Percentiles rank a stretch among this genome's conserved stretches.
phyloP scores from a whole-genome alignment of 495 filamentous ascomycete species.

The Podospora australis region DNA sequence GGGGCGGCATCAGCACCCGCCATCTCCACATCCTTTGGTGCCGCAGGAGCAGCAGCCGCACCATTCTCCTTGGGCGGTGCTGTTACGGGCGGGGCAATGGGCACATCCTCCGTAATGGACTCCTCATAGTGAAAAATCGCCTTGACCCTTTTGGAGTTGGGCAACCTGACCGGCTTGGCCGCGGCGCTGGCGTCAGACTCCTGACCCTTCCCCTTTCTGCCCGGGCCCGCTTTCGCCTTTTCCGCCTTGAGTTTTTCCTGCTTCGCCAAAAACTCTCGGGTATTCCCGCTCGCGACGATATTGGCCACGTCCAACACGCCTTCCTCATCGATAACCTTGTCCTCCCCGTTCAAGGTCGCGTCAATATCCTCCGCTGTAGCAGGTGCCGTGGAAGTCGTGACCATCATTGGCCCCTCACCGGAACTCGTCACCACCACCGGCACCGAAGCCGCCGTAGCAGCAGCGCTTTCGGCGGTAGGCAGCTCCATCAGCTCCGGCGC shows the following conservation, averaged over 20 bases:
- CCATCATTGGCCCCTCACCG: constrained; percentile 28
- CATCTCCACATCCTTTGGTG: constrained; percentile 20
- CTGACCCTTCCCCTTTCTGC: constrained; percentile 52
- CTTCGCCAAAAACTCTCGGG: constrained; percentile 82
- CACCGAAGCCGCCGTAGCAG: constrained; percentile 30
- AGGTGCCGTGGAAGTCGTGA: constrained; percentile 20
- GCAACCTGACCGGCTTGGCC: constrained; percentile 55
- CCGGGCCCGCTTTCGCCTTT: constrained; percentile 45
- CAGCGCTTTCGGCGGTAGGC: constrained; percentile 55
- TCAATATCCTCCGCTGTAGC: constrained; percentile 33
- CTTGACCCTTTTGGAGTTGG: constrained; percentile 72
- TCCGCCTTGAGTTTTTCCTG: constrained; percentile 89
- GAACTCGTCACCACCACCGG: constrained; percentile 9
- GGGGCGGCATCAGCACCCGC: constrained; percentile 5
- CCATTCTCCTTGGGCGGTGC: constrained; percentile 27
- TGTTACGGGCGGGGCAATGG: constrained; percentile 20
- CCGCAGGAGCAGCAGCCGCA: constrained; percentile 18
- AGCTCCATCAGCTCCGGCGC: constrained; percentile 49
- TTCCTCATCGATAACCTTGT: constrained; percentile 56
- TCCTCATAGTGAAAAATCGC: constrained; percentile 83
- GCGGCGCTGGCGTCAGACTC: constrained; percentile 38
- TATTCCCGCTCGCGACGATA: constrained; percentile 87
- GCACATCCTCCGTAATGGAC: constrained; percentile 55
- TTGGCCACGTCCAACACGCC: constrained; percentile 90
- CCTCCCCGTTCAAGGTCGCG: constrained; percentile 44